Evolutionary conservation across 2,329 filamentous ascomycete genomes (phyloP), one percentile per base, ranked within the genome.

Genomic region (Fusarium musae): DNA sequence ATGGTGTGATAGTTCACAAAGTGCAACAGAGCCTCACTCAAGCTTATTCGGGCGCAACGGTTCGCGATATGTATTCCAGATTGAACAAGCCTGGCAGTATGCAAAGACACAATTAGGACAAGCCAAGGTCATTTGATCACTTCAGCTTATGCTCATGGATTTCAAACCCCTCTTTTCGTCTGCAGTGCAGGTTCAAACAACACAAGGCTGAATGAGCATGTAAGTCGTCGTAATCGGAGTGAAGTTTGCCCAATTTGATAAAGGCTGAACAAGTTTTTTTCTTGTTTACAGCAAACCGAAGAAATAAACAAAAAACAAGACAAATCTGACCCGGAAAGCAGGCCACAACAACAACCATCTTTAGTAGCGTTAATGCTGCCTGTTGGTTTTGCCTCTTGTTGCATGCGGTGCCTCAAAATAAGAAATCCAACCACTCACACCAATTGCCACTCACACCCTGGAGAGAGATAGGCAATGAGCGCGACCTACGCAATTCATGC

Each of bases 121-220:
- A 44, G n/a, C 43, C 11, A 8, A 37, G 19, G 34, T 54, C 47
- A 68, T n/a, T 54, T 56, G 65, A 56, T 37, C 56, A 53, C 26
- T n/a, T 9, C 23, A 30, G 43, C 17, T 15, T 15, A 34, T 44
- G 21, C 16, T 10, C 21, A 44, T 50, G 23, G 23, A 44, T 47
- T 53, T 34, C 47, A 47, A 65, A 47, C 59, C 50, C 66, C 66
- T n/a, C 52, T 54, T 46, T 43, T 43, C 6, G 26, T 46, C 21
- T n/a, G 36, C 26, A 69, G 52, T n/a, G 36, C 26, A 69, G 52
- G 52, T 59, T 59, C 26, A 69, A 23, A 54, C 53, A 21, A 28
- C 37, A 23, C 65, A 53, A 69, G 46, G 66, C 59, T 70, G 66
- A 59, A 69, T 59, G 9, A 5, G 16, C 32, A 49, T 47, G 26